Percentiles rank a stretch among this genome's conserved stretches.
Conservation (phyloP, 306 rosid genomes). For the Dryas alaskensis region DNA sequence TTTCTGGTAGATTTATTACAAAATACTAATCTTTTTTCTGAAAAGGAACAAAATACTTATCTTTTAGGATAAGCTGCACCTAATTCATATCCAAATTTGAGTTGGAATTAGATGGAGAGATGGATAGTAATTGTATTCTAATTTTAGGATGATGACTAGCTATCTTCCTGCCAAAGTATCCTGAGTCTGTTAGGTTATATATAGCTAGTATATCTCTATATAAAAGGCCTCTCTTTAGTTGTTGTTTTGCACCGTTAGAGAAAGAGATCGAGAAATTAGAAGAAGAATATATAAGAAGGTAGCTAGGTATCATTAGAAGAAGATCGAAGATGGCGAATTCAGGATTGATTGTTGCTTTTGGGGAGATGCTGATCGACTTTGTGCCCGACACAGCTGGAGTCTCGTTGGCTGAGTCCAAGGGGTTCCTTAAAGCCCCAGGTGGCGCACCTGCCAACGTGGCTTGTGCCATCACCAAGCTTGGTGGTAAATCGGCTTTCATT, state of each 20-base stretch:
- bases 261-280: not conserved
- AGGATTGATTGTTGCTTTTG: slow-evolving; percentile 47
- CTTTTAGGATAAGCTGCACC: too few relatives aligned
- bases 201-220: slow-evolving; percentile 2
- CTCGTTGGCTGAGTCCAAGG: slow-evolving; percentile 58
- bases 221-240: not conserved
- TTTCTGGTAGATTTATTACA: too few relatives aligned
- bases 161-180: slow-evolving; percentile 4
- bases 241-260: too few relatives aligned
- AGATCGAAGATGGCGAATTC: slow-evolving; percentile 32
- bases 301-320: not conserved
- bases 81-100: not conserved
- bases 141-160: not conserved
- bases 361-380: slow-evolving; percentile 72
- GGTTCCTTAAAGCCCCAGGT: slow-evolving; percentile 67
- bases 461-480: slow-evolving; percentile 64
- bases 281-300: not conserved
- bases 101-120: not conserved
- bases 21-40: too few relatives aligned
- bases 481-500: slow-evolving; percentile 58
- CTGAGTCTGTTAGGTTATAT: too few relatives aligned
- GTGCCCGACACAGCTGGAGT: slow-evolving; percentile 61
- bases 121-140: not conserved
- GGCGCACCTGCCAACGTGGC: slow-evolving; percentile 80
- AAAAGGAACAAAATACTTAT: too few relatives aligned